Percentiles rank a stretch among this genome's conserved stretches.
These are phyloP conservation scores for Monosporascus sp. DNA, from an alignment of 2,329 filamentous ascomycete species.

Conservation along the genomic window DNA sequence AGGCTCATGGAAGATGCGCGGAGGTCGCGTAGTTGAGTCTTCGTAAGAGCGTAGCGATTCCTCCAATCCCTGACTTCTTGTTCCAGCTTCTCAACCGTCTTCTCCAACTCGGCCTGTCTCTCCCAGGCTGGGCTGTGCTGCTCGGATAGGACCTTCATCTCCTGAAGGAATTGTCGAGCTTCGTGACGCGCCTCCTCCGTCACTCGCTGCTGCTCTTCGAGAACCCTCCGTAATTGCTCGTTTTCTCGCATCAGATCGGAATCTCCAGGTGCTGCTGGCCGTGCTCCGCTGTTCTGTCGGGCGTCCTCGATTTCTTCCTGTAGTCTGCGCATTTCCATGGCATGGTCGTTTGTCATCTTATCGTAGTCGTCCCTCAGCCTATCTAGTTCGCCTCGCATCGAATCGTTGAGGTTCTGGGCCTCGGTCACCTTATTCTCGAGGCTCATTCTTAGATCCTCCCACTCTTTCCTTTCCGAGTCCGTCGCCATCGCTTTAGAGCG, in stretches of 20 bases:
- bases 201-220: conserved; percentile 71
- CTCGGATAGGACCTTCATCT: conserved; percentile 84
- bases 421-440: conserved; percentile 71
- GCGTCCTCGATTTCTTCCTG: conserved; percentile 57
- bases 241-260: conserved; percentile 63
- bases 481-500: conserved; percentile 46
- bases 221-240: conserved; percentile 57
- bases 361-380: conserved; percentile 74
- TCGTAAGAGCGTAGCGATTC: conserved; percentile 78
- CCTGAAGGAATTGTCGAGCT: conserved; percentile 74
- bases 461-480: conserved; percentile 64
- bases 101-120: conserved; percentile 72
- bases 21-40: conserved; percentile 78
- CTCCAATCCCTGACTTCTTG: conserved; percentile 86
- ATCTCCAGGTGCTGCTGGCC: conserved; percentile 33
- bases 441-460: conserved; percentile 57
- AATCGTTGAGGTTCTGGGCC: conserved; percentile 72
- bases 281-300: conserved; percentile 27
- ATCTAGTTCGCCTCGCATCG: conserved; percentile 73
- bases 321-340: conserved; percentile 56
- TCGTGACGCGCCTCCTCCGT: conserved; percentile 84
- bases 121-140: conserved; percentile 75
- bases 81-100: conserved; percentile 71
- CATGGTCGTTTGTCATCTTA: conserved; percentile 63
- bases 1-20: conserved; percentile 76